Base-by-base conservation (phyloP, 805 yeast genomes). In the Citeromyces matritensis region DNA sequence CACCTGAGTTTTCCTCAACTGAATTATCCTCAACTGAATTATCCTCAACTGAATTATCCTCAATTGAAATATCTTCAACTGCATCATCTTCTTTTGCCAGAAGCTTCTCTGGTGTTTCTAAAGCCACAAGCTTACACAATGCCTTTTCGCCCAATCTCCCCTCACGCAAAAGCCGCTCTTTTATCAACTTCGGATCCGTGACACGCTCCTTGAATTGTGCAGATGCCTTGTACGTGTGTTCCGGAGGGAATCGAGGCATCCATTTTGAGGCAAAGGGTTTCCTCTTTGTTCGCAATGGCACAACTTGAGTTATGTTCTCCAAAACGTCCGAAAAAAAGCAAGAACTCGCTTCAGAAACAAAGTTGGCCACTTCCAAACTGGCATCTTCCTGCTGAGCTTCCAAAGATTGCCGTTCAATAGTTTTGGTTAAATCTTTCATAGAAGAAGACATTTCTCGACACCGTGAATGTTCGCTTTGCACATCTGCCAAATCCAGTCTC, bases 191-290 rank as follows among this genome's bases (percentile, higher is more conserved):
- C 37, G 86, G 82, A 44, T 83, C 88, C 2, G 74, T 67, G 10
- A 74, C 53, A 13, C 75, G 60, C 15, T 69, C 58, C 34, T 74
- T 63, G 47, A 60, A 85, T 39, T 65, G 63, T 0, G 94, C 79
- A 0, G 95, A 80, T 34, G 74, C 68, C 50, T 71, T 73, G 48
- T 79, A 88, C 0, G 97, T 88, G 51, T 86, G 93, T 44, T 84
- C 94, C 0, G 97, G 95, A 1, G 98, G 98, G 19, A 88, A 61
- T 9, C 73, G 72, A 0, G 98, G 98, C 42, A 88, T 56, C 75
- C 85, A 85, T 5, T 56, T 46, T 1, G 93, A 93, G 6, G 82
- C 63, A 36, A 70, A 69, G 4, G 49, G 46, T 30, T 55, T 56
- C 24, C 50, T 40, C 17, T 50, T 45, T 14, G 59, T 55, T 1